A percentile compares a stretch with the other conserved stretches of the same genome.
These are phyloP conservation scores for Lophium mytilinum DNA, from an alignment of 495 filamentous ascomycete genomes.

Conservation along the genomic window DNA sequence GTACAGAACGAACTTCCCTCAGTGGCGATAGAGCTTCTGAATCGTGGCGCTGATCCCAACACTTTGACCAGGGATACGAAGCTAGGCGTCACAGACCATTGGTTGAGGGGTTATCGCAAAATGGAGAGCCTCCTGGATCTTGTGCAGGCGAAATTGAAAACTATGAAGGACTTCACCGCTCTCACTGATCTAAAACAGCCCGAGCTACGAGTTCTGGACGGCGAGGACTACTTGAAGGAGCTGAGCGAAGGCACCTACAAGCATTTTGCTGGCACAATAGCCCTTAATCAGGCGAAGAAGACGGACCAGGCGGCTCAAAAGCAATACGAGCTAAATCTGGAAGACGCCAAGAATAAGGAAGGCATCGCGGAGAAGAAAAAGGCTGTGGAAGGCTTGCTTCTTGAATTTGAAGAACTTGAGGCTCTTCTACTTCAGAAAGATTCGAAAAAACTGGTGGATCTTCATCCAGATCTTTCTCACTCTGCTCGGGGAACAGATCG, in stretches of 20 bases:
- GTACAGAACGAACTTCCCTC: conserved; percentile 42
- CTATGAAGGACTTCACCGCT: conserved; percentile 39
- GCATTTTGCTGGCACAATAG: conserved; percentile 39
- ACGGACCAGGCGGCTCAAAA: conserved; percentile 12
- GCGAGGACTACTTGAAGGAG: conserved; percentile 36
- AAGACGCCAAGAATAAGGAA: conserved; percentile 23
- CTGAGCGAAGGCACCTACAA: conserved; percentile 46
- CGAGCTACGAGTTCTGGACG: conserved; percentile 27
- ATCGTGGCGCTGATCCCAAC: conserved; percentile 52
- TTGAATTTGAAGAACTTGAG: conserved; percentile 47
- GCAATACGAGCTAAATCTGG: conserved; percentile 27
- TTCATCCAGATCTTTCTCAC: conserved; percentile 44
- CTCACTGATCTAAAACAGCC: conserved; percentile 13
- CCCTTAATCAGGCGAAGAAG: conserved; percentile 23
- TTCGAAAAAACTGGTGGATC: conserved; percentile 57
- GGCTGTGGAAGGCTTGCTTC: conserved; percentile 41
- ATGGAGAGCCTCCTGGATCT: conserved; percentile 49
- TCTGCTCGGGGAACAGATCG: conserved; percentile 18
- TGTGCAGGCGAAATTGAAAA: conserved; percentile 42
- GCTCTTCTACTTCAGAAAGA: conserved; percentile 43
- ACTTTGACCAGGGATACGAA: conserved; percentile 36
- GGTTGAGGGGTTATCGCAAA: neutral
- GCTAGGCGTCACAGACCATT: conserved; percentile 25
- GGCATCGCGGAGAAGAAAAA: conserved; percentile 45
- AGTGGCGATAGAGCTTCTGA: conserved; percentile 48